These are phyloP conservation scores for Metschnikowia colocasiae DNA, from an alignment of 805 yeast species.

Conservation along the genomic window DNA sequence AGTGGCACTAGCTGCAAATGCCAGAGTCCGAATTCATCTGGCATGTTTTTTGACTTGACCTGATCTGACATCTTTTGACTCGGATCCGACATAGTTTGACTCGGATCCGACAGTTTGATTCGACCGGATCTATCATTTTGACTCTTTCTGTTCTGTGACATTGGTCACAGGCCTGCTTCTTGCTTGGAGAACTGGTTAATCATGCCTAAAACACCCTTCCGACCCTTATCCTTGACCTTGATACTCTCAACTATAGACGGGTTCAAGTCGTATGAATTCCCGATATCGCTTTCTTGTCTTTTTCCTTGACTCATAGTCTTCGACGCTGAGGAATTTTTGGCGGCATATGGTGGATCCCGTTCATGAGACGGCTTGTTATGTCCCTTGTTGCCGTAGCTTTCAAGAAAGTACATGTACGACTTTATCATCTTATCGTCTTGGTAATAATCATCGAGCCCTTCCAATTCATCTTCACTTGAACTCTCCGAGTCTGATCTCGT, in stretches of 20 bases:
- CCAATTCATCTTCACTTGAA: slow-evolving; percentile 20
- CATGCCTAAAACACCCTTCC: slow-evolving; percentile 69
- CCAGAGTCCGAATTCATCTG: not conserved
- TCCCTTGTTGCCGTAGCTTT: slow-evolving; percentile 58
- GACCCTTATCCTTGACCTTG: slow-evolving; percentile 27
- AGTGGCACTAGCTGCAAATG: not conserved
- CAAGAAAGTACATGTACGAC: slow-evolving; percentile 82
- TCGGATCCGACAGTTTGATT: no score
- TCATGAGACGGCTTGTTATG: not conserved
- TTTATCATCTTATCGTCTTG: slow-evolving; percentile 88
- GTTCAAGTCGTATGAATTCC: slow-evolving; percentile 26
- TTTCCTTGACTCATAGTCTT: not conserved
- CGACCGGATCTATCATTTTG: no score
- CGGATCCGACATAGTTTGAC: not conserved
- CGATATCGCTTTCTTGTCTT: slow-evolving; percentile 16
- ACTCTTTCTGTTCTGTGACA: no score
- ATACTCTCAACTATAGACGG: slow-evolving; percentile 30
- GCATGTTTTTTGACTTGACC: no score
- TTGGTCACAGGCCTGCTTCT: slow-evolving; percentile 30
- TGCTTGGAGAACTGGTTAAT: slow-evolving; percentile 74
- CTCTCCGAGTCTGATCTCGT: slow-evolving; percentile 17
- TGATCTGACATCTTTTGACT: no score
- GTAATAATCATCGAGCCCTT: slow-evolving; percentile 36
- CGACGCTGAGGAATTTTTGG: not conserved
- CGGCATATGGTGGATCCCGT: not conserved